Conservation (phyloP, 345 rosid genomes). For the Aethionema arabicum region DNA sequence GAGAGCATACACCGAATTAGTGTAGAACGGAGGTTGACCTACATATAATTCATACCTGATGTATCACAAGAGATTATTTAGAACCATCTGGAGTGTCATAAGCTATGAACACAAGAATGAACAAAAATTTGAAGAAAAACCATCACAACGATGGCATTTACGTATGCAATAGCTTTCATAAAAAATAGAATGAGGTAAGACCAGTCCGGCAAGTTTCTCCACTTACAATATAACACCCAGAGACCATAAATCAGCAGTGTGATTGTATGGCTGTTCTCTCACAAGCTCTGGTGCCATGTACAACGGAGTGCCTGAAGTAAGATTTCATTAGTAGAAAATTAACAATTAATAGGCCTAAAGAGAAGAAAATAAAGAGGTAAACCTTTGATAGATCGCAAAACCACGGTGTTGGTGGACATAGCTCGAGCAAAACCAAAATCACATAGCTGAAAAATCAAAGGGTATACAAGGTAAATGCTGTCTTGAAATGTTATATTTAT, state of each 20-base stretch:
- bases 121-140: constrained; percentile 12
- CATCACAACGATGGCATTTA: constrained; percentile 4
- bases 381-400: constrained; percentile 96
- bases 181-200: constrained; percentile 19
- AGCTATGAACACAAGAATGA: constrained; percentile 18
- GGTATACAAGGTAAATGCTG: constrained; percentile 6
- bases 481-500: not conserved
- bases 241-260: constrained; percentile 98
- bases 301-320: constrained; percentile 79
- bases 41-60: constrained; percentile 94
- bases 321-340: constrained; percentile 17
- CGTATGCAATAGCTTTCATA: constrained; percentile 4
- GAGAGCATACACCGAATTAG: constrained; percentile 96
- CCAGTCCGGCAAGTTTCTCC: constrained; percentile 8
- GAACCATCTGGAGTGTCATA: constrained; percentile 11
- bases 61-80: constrained; percentile 21
- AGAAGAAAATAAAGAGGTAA: constrained; percentile 20
- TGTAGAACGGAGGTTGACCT: constrained; percentile 98
- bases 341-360: constrained; percentile 8
- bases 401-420: constrained; percentile 96
- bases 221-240: constrained; percentile 97
- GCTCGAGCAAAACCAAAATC: constrained; percentile 99
- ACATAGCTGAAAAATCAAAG: constrained; percentile 64
- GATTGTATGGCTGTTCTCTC: constrained; percentile 95
- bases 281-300: constrained; percentile 99